Evolutionary conservation across 768 basidiomycete species (phyloP).

Genomic region (Albatrellus ellisii): DNA sequence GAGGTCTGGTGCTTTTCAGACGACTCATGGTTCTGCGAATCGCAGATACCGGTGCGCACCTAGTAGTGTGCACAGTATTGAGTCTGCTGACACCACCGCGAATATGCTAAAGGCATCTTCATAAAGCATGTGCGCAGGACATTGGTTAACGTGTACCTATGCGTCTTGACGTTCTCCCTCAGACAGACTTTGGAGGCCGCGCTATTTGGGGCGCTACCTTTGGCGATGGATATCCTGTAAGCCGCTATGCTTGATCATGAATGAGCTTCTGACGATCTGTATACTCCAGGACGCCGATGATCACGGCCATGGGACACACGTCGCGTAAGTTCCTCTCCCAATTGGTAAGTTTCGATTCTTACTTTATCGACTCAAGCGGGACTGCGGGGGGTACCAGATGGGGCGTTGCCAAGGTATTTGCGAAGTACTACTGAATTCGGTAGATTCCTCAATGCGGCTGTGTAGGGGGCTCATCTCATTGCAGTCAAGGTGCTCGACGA

Average conservation of each 20-base stretch:
- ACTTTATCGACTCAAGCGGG: conserved; percentile 21
- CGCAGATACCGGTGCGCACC: conserved; percentile 8
- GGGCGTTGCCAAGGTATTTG: conserved; percentile 18
- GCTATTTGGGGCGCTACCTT: conserved; percentile 29
- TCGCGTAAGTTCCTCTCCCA: conserved; percentile 13
- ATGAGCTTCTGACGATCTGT: not conserved
- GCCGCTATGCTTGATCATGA: not conserved
- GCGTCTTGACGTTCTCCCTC: no score
- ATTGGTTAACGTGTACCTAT: not conserved
- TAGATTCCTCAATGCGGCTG: no score
- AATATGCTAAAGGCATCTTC: conserved; percentile 16
- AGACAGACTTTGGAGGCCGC: conserved; percentile 30
- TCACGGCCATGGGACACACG: conserved; percentile 32
- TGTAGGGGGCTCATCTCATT: conserved; percentile 19
- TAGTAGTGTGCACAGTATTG: not conserved
- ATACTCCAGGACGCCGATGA: conserved; percentile 20
- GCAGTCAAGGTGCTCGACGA: conserved; percentile 31
- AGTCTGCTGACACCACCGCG: not conserved
- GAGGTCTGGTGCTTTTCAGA: not conserved
- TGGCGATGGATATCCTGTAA: conserved; percentile 13
- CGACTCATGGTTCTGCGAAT: no score
- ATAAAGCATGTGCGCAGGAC: conserved; percentile 12
- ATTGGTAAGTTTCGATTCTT: no score
- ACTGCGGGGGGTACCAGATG: conserved; percentile 23
- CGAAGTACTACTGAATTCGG: no score